Percentiles rank a stretch among this genome's conserved stretches.
Evolutionary conservation across 1,284 basidiomycete genomes (phyloP).

Genomic region (Fomitiporia mediterranea): DNA sequence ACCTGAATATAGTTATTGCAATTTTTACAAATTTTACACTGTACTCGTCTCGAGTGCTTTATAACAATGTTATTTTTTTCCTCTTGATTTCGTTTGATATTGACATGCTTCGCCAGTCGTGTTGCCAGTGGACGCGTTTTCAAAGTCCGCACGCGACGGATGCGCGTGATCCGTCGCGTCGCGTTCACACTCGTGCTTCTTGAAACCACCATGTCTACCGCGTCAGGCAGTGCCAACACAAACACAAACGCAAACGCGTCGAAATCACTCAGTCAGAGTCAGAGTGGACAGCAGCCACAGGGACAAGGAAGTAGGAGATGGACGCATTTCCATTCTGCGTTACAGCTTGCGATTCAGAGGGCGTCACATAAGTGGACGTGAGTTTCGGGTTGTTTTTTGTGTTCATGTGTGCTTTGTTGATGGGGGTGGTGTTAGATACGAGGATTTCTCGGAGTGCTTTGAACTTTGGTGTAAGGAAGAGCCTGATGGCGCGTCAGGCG

Average conservation of each 20-base stretch:
- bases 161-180: no score
- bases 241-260: not conserved
- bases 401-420: not conserved
- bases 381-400: constrained; percentile 30
- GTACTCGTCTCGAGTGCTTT: no score
- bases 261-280: constrained; percentile 7
- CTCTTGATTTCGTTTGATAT: no score
- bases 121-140: no score
- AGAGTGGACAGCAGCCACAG: constrained; percentile 29
- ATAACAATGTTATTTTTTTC: no score
- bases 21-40: no score
- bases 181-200: not conserved
- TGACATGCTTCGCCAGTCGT: no score
- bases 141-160: no score
- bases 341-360: constrained; percentile 69
- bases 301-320: constrained; percentile 64
- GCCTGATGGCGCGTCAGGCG: constrained; percentile 58
- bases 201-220: not conserved
- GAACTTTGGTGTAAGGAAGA: constrained; percentile 69
- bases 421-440: constrained; percentile 44
- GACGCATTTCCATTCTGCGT: constrained; percentile 68
- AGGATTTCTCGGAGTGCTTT: constrained; percentile 76
- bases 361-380: constrained; percentile 80
- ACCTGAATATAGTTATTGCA: no score
- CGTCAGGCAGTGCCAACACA: not conserved